Base-by-base conservation (phyloP, 2,329 filamentous ascomycete genomes). In the Clarireedia hainanense region DNA sequence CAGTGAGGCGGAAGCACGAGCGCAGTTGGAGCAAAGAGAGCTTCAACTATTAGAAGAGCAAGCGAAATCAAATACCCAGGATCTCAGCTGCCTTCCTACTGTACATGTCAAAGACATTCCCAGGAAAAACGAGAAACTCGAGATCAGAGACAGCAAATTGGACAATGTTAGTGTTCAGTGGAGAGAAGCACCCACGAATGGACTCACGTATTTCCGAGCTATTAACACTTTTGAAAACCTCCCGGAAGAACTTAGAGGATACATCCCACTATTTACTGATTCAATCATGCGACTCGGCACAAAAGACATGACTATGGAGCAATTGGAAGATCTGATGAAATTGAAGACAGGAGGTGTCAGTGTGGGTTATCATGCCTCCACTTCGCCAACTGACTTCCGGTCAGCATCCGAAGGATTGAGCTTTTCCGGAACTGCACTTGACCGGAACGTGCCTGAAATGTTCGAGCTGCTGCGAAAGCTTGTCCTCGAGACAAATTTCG, bases 311-410 rank as follows among this genome's bases (percentile, higher is more conserved):
- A 84, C 85, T 0, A 96, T 96, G 87, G 94, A 96, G 70, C 85
- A 96, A 70, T 81, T 97, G 51, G 94, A 99, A 71, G 94, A 97
- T 67, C 73, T 91, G 55, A 96, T 99, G 70, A 97, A 97, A 71
- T 79, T 97, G 30, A 95, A 95, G 74, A 97, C 94, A 1, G 94
- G 94, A 20, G 94, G 94, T 9, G 81, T 99, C 39, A 88, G 85
- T 2, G 84, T 95, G 15, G 85, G 87, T 1, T 91, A 96, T 63
- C 88, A 95, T 72, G 82, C 86, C n/a, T 84, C 86, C 0, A 82
- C 91, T 0, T 90, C 85, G 2, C 89, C 92, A 0, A 79, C 79
- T 1, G 82, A 92, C 61, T 83, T 89, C 54, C 78, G 80, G 30
- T 75, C 80, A 26, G 87, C 85, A 7, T 84, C 81, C 17, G 94